Percentiles rank a stretch among this genome's conserved stretches.
phyloP scores from a whole-genome alignment of 2,329 filamentous ascomycete species.

The Fusarium fracticaudum region DNA sequence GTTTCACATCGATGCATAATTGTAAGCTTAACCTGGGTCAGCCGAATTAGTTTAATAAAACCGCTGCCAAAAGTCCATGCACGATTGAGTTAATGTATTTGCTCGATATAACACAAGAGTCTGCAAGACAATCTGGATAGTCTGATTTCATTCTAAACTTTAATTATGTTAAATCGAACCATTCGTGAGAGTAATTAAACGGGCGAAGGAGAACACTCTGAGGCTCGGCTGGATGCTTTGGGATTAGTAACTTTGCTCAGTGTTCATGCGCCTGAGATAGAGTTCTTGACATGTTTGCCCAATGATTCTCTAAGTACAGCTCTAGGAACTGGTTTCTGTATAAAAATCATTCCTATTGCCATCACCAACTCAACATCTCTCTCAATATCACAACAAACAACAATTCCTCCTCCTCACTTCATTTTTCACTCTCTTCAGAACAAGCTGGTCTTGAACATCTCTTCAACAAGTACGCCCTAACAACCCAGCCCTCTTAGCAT shows the following conservation, averaged over 20 bases:
- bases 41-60: background rate
- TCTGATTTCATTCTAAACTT: accelerated
- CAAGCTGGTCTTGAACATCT: background rate
- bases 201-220: background rate
- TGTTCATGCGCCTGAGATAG: background rate
- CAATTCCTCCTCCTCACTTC: accelerated
- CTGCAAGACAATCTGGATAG: accelerated
- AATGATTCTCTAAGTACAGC: accelerated
- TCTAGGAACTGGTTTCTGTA: background rate
- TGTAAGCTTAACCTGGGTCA: background rate
- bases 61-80: background rate
- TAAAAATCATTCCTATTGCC: background rate
- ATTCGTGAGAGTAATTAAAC: accelerated
- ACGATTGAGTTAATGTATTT: background rate
- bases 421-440: accelerated
- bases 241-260: no score
- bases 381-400: background rate
- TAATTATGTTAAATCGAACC: accelerated
- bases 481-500: accelerated
- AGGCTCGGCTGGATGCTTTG: no score
- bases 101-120: accelerated
- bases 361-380: accelerated
- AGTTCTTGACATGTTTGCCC: no score
- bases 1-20: background rate
- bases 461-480: accelerated